These are phyloP conservation scores for Cicer judaicum DNA, from an alignment of 306 rosid species.

Conservation along the genomic window DNA sequence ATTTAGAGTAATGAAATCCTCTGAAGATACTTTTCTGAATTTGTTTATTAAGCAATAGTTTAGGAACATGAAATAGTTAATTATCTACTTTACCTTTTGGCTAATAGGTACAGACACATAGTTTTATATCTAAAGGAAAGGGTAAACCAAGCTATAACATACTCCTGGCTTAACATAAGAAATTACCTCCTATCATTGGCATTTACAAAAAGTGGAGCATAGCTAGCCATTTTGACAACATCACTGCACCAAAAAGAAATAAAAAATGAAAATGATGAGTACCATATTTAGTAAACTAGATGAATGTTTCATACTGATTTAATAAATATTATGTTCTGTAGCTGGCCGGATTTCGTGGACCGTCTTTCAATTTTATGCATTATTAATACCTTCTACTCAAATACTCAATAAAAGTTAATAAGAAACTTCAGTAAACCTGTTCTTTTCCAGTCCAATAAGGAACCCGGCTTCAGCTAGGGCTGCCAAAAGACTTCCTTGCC, in stretches of 20 bases:
- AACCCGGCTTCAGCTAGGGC: constrained; percentile 88
- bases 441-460: constrained; percentile 85
- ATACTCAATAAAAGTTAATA: neutral
- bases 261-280: constrained; percentile 39
- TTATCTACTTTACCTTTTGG: too few relatives aligned
- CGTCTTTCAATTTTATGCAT: constrained; percentile 23
- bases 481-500: constrained; percentile 86
- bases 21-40: neutral
- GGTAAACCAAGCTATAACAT: neutral
- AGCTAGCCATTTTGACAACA: constrained; percentile 78
- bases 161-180: neutral
- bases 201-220: constrained; percentile 96
- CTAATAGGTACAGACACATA: too few relatives aligned
- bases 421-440: constrained; percentile 63
- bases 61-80: too few relatives aligned
- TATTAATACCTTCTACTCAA: neutral
- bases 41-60: neutral
- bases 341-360: neutral
- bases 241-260: constrained; percentile 63
- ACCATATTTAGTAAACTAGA: constrained; percentile 29
- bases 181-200: constrained; percentile 73
- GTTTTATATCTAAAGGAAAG: neutral
- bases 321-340: constrained; percentile 8
- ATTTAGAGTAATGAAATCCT: constrained; percentile 1
- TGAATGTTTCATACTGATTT: constrained; percentile 32